These are phyloP conservation scores for Alectoria sarmentosa DNA, from an alignment of 495 filamentous ascomycete genomes.

Conservation along the genomic window DNA sequence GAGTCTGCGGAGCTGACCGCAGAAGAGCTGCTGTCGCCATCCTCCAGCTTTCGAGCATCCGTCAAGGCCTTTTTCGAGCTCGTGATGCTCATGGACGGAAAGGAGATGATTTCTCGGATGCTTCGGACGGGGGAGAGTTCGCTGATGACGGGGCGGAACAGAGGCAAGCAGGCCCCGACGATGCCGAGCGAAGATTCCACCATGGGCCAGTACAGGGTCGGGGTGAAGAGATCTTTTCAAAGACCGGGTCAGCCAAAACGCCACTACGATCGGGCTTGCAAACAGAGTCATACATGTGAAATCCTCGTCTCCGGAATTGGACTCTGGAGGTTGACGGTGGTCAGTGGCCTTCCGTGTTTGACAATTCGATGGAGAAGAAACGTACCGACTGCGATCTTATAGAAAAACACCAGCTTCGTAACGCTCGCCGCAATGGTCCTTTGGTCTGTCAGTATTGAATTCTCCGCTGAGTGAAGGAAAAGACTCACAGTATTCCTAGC, in stretches of 20 bases:
- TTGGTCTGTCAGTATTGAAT: background rate
- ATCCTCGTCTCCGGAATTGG: slow-evolving; percentile 5
- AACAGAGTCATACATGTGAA: slow-evolving; percentile 1
- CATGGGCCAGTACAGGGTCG: slow-evolving; percentile 11
- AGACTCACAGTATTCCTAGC: slow-evolving; percentile 8
- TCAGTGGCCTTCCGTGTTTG: background rate
- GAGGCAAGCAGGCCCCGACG: slow-evolving; percentile 4
- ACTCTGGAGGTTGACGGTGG: background rate
- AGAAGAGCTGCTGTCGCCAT: background rate
- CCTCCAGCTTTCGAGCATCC: background rate
- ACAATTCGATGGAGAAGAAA: background rate
- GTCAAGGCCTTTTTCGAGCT: background rate
- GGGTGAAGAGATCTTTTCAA: background rate
- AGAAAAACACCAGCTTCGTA: slow-evolving; percentile 10
- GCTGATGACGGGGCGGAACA: background rate
- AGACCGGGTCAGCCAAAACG: background rate
- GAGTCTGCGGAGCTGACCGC: background rate
- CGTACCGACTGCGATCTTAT: slow-evolving; percentile 1
- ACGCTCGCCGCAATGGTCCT: slow-evolving; percentile 6
- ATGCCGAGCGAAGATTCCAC: slow-evolving; percentile 10
- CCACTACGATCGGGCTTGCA: background rate
- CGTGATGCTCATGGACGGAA: background rate
- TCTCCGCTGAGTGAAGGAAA: background rate
- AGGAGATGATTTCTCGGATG: background rate
- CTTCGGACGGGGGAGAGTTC: background rate